A percentile compares a stretch with the other conserved stretches of the same genome.
Conservation (phyloP, 2,329 filamentous ascomycete species). For the Sporothrix curviconia region DNA sequence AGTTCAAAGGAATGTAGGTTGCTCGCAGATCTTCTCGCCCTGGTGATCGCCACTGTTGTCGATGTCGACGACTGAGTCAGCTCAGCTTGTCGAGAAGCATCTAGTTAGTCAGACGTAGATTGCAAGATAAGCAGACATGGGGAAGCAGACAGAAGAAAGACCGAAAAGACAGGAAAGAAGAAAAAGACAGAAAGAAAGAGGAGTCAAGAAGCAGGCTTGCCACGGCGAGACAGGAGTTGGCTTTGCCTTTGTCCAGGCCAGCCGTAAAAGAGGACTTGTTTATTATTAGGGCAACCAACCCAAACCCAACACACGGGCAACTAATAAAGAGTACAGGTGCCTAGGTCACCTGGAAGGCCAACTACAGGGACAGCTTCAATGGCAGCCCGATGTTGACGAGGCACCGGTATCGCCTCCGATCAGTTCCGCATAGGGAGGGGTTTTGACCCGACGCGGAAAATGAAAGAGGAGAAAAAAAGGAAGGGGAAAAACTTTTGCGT, state of each 20-base stretch:
- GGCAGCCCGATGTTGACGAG: background rate
- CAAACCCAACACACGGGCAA: background rate
- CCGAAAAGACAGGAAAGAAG: background rate
- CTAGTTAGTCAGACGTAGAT: background rate
- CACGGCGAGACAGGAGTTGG: background rate
- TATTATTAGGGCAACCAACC: background rate
- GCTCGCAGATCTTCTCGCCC: too few species aligned
- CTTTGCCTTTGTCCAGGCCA: background rate
- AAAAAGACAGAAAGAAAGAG: background rate
- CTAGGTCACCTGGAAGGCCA: too few species aligned
- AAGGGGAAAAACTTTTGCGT: background rate
- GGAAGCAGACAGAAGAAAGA: background rate
- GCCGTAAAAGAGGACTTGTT: too few species aligned
- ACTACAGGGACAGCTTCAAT: background rate
- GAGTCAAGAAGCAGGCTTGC: background rate
- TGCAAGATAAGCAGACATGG: background rate
- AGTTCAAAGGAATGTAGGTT: too few species aligned
- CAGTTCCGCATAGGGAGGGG: background rate
- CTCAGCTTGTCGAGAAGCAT: background rate
- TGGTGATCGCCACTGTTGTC: background rate
- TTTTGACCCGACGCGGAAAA: background rate
- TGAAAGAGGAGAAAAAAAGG: background rate
- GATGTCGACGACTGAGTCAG: background rate
- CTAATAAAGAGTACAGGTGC: background rate
- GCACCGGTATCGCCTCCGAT: background rate